Conservation (phyloP, 148 eudicot genomes). For the Spergularia marina region DNA sequence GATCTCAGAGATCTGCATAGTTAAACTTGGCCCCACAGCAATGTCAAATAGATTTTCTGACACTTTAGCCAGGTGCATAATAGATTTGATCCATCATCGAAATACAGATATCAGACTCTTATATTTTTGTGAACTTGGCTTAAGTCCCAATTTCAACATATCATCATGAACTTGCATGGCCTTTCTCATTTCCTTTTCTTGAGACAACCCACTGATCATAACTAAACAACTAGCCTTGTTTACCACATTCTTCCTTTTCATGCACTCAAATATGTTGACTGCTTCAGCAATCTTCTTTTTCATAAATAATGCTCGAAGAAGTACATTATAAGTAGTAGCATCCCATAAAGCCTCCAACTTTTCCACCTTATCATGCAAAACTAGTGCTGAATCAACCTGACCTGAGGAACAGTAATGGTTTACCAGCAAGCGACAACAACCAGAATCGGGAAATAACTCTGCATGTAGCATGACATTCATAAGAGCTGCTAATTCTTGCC, state of each 20-base stretch:
- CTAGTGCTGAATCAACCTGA: conserved; percentile 51
- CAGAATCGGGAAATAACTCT: conserved; percentile 48
- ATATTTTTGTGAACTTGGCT: conserved; percentile 62
- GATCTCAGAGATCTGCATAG: neutral
- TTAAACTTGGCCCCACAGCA: neutral
- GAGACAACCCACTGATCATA: conserved; percentile 65
- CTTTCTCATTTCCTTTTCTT: conserved; percentile 60
- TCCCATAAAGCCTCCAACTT: conserved; percentile 44
- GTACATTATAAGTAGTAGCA: conserved; percentile 47
- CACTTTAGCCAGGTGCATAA: neutral
- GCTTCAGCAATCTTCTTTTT: conserved; percentile 57
- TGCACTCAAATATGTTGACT: conserved; percentile 54
- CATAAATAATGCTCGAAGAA: conserved; percentile 51
- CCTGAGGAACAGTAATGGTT: conserved; percentile 52
- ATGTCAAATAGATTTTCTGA: neutral
- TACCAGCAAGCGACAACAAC: conserved; percentile 52
- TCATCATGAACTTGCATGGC: conserved; percentile 92
- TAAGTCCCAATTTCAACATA: conserved; percentile 77
- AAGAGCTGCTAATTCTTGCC: conserved; percentile 65
- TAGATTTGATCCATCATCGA: conserved; percentile 29
- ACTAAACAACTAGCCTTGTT: conserved; percentile 57
- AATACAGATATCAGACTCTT: conserved; percentile 66
- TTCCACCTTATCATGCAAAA: conserved; percentile 56
- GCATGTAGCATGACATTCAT: conserved; percentile 39
- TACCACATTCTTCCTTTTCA: conserved; percentile 50